These are phyloP conservation scores for Populus tremula DNA, from an alignment of 345 rosid species.

Conservation along the genomic window DNA sequence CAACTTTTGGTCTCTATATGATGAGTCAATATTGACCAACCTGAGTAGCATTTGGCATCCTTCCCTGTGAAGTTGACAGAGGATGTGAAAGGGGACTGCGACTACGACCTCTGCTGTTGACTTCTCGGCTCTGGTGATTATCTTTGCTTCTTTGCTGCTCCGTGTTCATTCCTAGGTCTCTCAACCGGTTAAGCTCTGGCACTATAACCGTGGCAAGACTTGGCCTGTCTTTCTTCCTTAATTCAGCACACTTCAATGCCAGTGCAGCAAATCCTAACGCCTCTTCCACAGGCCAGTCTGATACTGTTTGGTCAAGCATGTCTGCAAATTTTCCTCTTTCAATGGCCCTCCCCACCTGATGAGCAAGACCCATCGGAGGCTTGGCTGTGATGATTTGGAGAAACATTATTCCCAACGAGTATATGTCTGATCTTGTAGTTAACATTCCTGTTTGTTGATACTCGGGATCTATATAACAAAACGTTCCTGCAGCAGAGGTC, in stretches of 20 bases:
- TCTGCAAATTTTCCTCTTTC: slow-evolving; percentile 58
- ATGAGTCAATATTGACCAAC: slow-evolving; percentile 14
- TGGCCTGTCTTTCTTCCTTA: slow-evolving; percentile 82
- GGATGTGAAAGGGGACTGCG: slow-evolving; percentile 9
- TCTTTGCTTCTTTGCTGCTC: slow-evolving; percentile 11
- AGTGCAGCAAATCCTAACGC: slow-evolving; percentile 56
- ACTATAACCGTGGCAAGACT: slow-evolving; percentile 64
- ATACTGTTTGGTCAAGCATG: slow-evolving; percentile 58
- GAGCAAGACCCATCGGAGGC: slow-evolving; percentile 85
- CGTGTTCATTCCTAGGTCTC: slow-evolving; percentile 35
- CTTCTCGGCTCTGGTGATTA: not conserved
- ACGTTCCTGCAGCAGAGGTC: slow-evolving; percentile 93
- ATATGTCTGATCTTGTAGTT: slow-evolving; percentile 75
- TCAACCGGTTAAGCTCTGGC: slow-evolving; percentile 67
- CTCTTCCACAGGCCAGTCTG: slow-evolving; percentile 80
- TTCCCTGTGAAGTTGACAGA: slow-evolving; percentile 3
- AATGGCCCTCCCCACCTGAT: slow-evolving; percentile 63
- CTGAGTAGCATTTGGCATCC: slow-evolving; percentile 17
- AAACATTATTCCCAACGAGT: slow-evolving; percentile 77
- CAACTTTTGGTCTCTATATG: not conserved
- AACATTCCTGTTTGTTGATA: slow-evolving; percentile 85
- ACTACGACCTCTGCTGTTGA: not conserved
- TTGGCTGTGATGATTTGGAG: slow-evolving; percentile 80
- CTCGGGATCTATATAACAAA: slow-evolving; percentile 90
- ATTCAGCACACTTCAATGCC: slow-evolving; percentile 61